Evolutionary conservation across 1,284 basidiomycete species (phyloP).

Genomic region (Entoloma clypeatum): DNA sequence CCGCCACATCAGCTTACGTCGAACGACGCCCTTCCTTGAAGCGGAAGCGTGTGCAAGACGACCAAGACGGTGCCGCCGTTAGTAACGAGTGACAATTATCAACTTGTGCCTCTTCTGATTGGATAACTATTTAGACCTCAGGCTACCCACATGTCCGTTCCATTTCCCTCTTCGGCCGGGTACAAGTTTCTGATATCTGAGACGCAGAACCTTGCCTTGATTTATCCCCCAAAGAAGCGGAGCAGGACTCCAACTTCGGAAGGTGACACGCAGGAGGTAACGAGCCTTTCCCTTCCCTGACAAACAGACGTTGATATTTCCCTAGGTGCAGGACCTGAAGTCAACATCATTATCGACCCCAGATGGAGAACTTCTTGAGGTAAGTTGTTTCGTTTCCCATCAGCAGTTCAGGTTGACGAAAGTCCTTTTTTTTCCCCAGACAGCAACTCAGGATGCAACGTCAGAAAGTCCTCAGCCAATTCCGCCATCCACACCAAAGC

Average conservation of each 20-base stretch:
- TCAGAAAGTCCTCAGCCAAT: conserved; percentile 5
- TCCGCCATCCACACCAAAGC: conserved; percentile 11
- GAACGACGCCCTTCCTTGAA: conserved; percentile 30
- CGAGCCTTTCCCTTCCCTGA: conserved; percentile 1
- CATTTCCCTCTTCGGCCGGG: too few species aligned
- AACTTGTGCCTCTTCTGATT: not conserved
- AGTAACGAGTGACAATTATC: conserved; percentile 11
- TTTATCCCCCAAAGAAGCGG: conserved; percentile 45
- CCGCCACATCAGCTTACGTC: not conserved
- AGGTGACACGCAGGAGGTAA: conserved; percentile 12
- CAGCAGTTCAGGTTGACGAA: conserved; percentile 2
- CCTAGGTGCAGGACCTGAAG: too few species aligned
- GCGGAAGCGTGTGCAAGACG: conserved; percentile 35
- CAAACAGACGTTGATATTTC: too few species aligned
- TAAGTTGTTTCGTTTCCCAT: too few species aligned
- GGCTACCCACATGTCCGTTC: conserved; percentile 39
- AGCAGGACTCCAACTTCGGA: conserved; percentile 45
- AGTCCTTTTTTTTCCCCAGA: not conserved
- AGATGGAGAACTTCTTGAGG: too few species aligned
- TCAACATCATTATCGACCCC: too few species aligned
- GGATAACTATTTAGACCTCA: conserved; percentile 20
- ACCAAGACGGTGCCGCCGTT: conserved; percentile 27
- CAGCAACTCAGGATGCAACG: conserved; percentile 1
- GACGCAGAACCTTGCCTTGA: conserved; percentile 37
- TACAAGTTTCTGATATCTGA: not conserved